These are phyloP conservation scores for Irpex sp. DNA, from an alignment of 1,284 basidiomycete genomes.

Conservation along the genomic window DNA sequence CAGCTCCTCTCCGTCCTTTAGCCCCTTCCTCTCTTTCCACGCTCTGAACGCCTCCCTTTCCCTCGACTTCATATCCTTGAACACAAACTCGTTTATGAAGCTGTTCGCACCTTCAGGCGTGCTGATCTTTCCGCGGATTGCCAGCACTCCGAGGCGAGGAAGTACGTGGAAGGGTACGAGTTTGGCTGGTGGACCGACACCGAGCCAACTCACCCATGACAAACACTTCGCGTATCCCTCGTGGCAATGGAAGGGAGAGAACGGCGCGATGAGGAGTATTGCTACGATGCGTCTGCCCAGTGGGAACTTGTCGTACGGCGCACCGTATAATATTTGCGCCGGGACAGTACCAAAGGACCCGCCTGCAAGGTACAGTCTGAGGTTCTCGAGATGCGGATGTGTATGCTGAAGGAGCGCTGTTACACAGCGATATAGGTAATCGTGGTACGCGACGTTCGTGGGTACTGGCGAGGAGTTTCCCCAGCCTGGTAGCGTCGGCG, in stretches of 20 bases:
- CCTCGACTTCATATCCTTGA: conserved; percentile 37
- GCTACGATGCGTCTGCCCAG: conserved; percentile 42
- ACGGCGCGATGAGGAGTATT: conserved; percentile 42
- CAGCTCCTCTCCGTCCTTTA: conserved; percentile 40
- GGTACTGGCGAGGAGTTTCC: conserved; percentile 44
- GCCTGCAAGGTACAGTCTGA: conserved; percentile 47
- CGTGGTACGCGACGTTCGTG: conserved; percentile 33
- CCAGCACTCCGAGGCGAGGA: conserved; percentile 28
- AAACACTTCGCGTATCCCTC: conserved; percentile 39
- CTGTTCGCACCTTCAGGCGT: conserved; percentile 37
- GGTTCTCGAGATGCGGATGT: conserved; percentile 37
- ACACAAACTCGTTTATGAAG: conserved; percentile 34
- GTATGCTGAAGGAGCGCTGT: conserved; percentile 46
- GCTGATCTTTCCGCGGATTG: conserved; percentile 33
- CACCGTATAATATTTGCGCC: conserved; percentile 56
- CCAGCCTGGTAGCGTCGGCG: conserved; percentile 55
- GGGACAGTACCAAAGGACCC: conserved; percentile 51
- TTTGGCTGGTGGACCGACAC: conserved; percentile 41
- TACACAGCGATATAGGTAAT: conserved; percentile 44
- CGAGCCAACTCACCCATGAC: conserved; percentile 42
- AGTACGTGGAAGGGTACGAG: conserved; percentile 38
- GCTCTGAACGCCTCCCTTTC: conserved; percentile 37
- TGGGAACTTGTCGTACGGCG: conserved; percentile 47
- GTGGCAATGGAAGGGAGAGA: conserved; percentile 46
- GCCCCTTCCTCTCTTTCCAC: conserved; percentile 39